Evolutionary conservation across 169 alveolate genomes (phyloP).

Genomic region (Eimeria praecox): DNA sequence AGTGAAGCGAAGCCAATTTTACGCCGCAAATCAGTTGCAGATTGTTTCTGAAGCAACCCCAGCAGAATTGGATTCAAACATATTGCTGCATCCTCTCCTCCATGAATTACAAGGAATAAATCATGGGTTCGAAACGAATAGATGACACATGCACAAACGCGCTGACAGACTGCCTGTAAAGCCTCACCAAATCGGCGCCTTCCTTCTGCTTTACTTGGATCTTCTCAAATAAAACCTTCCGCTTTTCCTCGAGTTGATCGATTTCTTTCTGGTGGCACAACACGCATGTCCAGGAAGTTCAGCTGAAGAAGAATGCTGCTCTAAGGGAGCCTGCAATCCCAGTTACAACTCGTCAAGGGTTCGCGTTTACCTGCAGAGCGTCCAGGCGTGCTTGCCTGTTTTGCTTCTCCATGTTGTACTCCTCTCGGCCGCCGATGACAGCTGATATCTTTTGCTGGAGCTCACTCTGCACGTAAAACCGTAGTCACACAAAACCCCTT

Average conservation of each 20-base stretch:
- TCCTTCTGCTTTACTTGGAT: slow-evolving; percentile 76
- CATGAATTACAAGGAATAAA: not conserved
- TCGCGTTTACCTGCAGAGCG: slow-evolving; percentile 54
- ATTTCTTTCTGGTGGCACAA: slow-evolving; percentile 32
- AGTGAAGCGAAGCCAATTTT: slow-evolving; percentile 74
- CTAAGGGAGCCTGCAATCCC: not conserved
- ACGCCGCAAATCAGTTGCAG: slow-evolving; percentile 74
- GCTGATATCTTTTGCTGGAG: slow-evolving; percentile 74
- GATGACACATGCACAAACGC: not conserved
- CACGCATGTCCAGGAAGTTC: not conserved
- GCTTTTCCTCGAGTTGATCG: slow-evolving; percentile 73
- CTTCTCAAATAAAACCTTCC: slow-evolving; percentile 70
- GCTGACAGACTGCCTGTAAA: not conserved
- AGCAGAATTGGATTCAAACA: not conserved
- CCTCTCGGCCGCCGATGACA: slow-evolving; percentile 79
- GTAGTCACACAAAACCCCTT: not conserved
- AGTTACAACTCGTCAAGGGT: not conserved
- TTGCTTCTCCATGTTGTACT: slow-evolving; percentile 80
- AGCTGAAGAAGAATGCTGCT: not conserved
- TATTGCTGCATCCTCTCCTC: not conserved
- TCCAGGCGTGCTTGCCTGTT: slow-evolving; percentile 74
- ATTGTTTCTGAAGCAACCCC: slow-evolving; percentile 45
- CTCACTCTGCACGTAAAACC: slow-evolving; percentile 51
- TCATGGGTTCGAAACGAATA: too few species aligned
- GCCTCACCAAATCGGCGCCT: slow-evolving; percentile 75